phyloP scores from a whole-genome alignment of 345 rosid species.

The Boechera divaricarpa region DNA sequence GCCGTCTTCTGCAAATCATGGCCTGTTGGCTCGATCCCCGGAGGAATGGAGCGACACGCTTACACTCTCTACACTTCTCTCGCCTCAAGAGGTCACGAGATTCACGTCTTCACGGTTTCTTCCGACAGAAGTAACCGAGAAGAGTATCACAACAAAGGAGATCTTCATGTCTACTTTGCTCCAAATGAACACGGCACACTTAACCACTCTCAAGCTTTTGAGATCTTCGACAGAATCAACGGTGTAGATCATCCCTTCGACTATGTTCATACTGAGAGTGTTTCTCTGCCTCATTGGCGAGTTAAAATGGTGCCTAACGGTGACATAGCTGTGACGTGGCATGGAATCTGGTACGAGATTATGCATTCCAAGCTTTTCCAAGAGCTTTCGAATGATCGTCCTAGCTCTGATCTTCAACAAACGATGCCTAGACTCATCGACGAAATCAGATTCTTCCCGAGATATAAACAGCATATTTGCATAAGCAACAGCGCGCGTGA shows the following conservation, averaged over 20 bases:
- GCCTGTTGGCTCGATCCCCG: conserved; percentile 68
- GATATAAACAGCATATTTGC: conserved; percentile 66
- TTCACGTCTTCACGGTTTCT: conserved; percentile 78
- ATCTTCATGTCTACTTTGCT: conserved; percentile 64
- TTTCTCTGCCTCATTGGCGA: conserved; percentile 70
- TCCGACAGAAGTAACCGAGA: conserved; percentile 51
- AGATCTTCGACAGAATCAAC: conserved; percentile 58
- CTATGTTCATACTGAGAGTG: conserved; percentile 76
- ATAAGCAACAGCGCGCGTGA: conserved; percentile 74
- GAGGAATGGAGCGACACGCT: conserved; percentile 86
- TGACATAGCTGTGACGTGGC: conserved; percentile 75
- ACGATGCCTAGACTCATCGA: conserved; percentile 64
- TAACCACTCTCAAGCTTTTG: conserved; percentile 58
- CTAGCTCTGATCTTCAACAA: conserved; percentile 54
- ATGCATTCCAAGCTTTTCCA: conserved; percentile 73
- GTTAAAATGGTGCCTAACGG: conserved; percentile 51
- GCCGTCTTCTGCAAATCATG: conserved; percentile 76
- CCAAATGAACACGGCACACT: conserved; percentile 68
- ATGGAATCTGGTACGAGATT: conserved; percentile 76
- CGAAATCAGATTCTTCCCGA: conserved; percentile 66
- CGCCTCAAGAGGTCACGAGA: conserved; percentile 63
- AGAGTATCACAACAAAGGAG: conserved; percentile 50
- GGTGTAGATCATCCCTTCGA: conserved; percentile 52
- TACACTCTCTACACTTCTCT: conserved; percentile 61
- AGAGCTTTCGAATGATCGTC: conserved; percentile 50